phyloP scores from a whole-genome alignment of 192 early-diverging fungal species.

The Kappamyces sp. region DNA sequence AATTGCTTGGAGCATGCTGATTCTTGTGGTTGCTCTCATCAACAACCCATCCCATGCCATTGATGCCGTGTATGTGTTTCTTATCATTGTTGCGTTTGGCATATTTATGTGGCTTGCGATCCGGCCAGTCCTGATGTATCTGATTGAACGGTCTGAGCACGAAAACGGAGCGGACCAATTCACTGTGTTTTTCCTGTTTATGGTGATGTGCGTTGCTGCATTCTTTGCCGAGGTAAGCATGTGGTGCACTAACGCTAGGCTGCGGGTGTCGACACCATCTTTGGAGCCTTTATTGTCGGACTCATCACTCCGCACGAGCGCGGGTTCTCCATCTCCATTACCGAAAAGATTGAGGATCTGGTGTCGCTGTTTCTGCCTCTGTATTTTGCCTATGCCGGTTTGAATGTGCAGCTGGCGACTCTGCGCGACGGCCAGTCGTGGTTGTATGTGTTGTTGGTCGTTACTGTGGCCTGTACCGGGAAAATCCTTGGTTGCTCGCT shows the following conservation, averaged over 20 bases:
- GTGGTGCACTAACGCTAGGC: slow-evolving; percentile 27
- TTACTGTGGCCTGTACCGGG: slow-evolving; percentile 71
- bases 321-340: slow-evolving; percentile 79
- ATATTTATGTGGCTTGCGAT: slow-evolving; percentile 64
- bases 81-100: slow-evolving; percentile 62
- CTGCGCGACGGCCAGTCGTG: slow-evolving; percentile 66
- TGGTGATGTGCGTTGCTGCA: slow-evolving; percentile 64
- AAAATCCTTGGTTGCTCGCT: slow-evolving; percentile 79
- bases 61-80: slow-evolving; percentile 75
- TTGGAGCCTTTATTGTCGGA: slow-evolving; percentile 86
- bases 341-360: slow-evolving; percentile 90
- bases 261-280: slow-evolving; percentile 89
- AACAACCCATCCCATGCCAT: slow-evolving; percentile 71
- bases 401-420: slow-evolving; percentile 78
- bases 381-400: slow-evolving; percentile 89
- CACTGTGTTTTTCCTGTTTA: slow-evolving; percentile 67
- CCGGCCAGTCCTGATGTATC: slow-evolving; percentile 52
- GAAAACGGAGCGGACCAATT: slow-evolving; percentile 33
- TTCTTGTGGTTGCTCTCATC: slow-evolving; percentile 76
- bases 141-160: slow-evolving; percentile 19
- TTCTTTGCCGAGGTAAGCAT: slow-evolving; percentile 49
- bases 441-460: slow-evolving; percentile 72
- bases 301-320: slow-evolving; percentile 82
- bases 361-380: slow-evolving; percentile 85
- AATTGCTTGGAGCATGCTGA: slow-evolving; percentile 69